Conservation (phyloP, 2,329 filamentous ascomycete species). For the Aspergillus carbonarius region DNA sequence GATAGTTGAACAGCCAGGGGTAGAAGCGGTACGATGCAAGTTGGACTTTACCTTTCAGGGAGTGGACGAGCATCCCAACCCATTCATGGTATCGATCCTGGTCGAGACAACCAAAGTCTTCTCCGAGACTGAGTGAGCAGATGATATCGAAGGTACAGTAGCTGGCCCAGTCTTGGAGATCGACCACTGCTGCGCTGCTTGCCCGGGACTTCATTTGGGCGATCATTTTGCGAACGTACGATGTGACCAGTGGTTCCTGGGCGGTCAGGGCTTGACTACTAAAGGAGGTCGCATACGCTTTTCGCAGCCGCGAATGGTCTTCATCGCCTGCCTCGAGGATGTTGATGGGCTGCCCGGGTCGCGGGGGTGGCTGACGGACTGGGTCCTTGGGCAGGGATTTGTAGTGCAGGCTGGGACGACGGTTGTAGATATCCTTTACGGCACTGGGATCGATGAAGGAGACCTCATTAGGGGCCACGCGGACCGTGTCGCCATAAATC, state of each 20-base stretch:
- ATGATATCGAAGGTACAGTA: constrained; percentile 44
- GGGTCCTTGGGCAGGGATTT: not conserved
- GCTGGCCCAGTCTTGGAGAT: constrained; percentile 37
- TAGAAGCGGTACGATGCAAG: not conserved
- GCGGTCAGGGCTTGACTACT: constrained; percentile 42
- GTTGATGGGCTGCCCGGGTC: constrained; percentile 17
- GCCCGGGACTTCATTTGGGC: not conserved
- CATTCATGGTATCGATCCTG: constrained; percentile 37
- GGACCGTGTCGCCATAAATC: constrained; percentile 39
- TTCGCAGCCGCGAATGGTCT: constrained; percentile 35
- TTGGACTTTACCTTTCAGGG: constrained; percentile 5
- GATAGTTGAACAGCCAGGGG: not conserved
- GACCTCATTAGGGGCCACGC: constrained; percentile 43
- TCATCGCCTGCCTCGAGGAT: constrained; percentile 26
- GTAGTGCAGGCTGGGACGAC: not conserved
- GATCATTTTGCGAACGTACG: constrained; percentile 34
- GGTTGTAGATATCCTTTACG: constrained; percentile 45
- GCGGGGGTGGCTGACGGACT: constrained; percentile 4
- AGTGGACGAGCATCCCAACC: constrained; percentile 27
- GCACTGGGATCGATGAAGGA: constrained; percentile 46
- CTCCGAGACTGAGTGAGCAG: constrained; percentile 42
- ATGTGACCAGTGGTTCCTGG: constrained; percentile 41
- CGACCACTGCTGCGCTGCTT: constrained; percentile 9
- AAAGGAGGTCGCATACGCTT: constrained; percentile 44
- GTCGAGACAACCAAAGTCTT: constrained; percentile 42